phyloP scores from a whole-genome alignment of 208 protist species.

The Leptomonas pyrrhocoris region DNA sequence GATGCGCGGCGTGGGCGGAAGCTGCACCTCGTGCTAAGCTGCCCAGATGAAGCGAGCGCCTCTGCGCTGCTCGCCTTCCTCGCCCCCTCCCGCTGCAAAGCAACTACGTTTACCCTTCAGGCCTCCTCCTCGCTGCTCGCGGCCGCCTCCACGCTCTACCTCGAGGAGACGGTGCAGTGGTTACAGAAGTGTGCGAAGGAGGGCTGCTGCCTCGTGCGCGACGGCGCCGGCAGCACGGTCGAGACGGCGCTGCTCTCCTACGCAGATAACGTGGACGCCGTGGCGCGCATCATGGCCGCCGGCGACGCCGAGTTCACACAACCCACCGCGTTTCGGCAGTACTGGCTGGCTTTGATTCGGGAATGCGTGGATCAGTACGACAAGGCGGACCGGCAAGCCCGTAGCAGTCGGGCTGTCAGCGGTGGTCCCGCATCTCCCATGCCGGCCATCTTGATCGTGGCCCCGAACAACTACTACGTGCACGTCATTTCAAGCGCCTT shows the following conservation, averaged over 20 bases:
- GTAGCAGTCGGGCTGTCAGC: constrained; percentile 11
- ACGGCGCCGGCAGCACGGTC: constrained; percentile 27
- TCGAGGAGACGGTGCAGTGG: constrained; percentile 89
- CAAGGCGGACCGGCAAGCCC: constrained; percentile 43
- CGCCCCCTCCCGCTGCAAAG: constrained; percentile 26
- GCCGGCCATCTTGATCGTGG: constrained; percentile 34
- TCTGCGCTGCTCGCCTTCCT: constrained; percentile 63
- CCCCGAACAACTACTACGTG: constrained; percentile 31
- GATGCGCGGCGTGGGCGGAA: constrained; percentile 5
- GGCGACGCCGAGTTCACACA: constrained; percentile 67
- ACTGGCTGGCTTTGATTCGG: constrained; percentile 66
- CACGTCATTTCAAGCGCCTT: constrained; percentile 24
- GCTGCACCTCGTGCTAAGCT: constrained; percentile 74
- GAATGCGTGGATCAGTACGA: constrained; percentile 62
- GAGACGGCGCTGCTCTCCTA: constrained; percentile 56
- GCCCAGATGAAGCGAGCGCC: constrained; percentile 62
- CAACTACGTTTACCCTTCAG: constrained; percentile 24
- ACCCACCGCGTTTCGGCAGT: constrained; percentile 46
- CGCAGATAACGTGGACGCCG: constrained; percentile 81
- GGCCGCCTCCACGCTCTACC: constrained; percentile 49
- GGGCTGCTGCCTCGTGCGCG: constrained; percentile 60
- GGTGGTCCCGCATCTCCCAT: constrained; percentile 12
- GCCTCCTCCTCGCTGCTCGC: constrained; percentile 12
- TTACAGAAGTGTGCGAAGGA: constrained; percentile 73
- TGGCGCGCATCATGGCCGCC: constrained; percentile 67